Conservation (phyloP, 176 grass and related monocot genomes). For the Pontederia paniculata region DNA sequence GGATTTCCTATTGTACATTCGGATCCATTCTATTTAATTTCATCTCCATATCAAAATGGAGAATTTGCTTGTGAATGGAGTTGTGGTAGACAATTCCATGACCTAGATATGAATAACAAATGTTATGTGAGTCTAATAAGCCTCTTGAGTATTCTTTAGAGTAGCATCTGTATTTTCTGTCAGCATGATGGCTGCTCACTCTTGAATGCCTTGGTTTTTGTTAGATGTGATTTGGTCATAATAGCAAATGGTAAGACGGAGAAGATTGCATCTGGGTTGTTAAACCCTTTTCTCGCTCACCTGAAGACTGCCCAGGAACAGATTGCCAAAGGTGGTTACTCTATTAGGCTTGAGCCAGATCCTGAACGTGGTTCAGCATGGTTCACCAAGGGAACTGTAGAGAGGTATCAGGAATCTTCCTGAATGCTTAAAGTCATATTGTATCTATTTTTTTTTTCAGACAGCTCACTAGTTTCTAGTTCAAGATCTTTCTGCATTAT, state of each 20-base stretch:
- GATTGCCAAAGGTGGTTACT: slow-evolving; percentile 83
- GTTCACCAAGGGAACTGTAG: slow-evolving; percentile 73
- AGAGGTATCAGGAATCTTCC: slow-evolving; percentile 42
- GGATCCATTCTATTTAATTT: too few species aligned
- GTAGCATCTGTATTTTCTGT: neutral
- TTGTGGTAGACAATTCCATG: too few species aligned
- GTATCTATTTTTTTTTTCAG: neutral
- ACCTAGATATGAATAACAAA: too few species aligned
- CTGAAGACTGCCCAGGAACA: slow-evolving; percentile 78
- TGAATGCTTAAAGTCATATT: slow-evolving; percentile 7
- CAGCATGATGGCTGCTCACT: neutral
- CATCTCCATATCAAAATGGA: too few species aligned
- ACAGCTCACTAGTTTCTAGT: neutral
- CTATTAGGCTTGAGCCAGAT: slow-evolving; percentile 68
- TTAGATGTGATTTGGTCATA: slow-evolving; percentile 91
- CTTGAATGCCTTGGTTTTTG: slow-evolving; percentile 9
- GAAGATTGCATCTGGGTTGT: slow-evolving; percentile 81
- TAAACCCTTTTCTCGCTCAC: slow-evolving; percentile 77
- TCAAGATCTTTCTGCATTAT: neutral
- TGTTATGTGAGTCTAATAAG: too few species aligned
- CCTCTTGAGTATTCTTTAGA: neutral
- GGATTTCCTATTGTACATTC: too few species aligned
- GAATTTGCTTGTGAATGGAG: too few species aligned
- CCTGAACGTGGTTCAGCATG: slow-evolving; percentile 29
- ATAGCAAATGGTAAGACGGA: slow-evolving; percentile 60